Evolutionary conservation across 2,329 filamentous ascomycete genomes (phyloP).

Genomic region (Pyricularia grisea): DNA sequence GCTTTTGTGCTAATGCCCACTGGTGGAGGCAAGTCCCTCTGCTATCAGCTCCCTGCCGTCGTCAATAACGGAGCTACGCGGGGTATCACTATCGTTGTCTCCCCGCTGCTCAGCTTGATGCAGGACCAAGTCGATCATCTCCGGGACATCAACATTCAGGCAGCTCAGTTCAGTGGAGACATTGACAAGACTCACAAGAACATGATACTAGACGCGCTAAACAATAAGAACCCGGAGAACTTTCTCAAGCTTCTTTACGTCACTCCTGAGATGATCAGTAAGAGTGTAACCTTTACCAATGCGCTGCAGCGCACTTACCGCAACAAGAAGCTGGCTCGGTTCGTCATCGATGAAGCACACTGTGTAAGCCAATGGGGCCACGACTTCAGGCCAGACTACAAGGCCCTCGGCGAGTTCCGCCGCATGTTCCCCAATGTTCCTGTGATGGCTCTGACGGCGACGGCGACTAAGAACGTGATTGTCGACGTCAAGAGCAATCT

Average conservation of each 20-base stretch:
- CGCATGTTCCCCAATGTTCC: slow-evolving; percentile 68
- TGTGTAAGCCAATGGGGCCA: slow-evolving; percentile 99
- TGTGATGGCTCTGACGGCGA: slow-evolving; percentile 91
- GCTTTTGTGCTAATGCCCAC: slow-evolving; percentile 97
- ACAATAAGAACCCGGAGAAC: slow-evolving; percentile 54
- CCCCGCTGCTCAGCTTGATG: slow-evolving; percentile 90
- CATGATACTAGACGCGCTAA: slow-evolving; percentile 56
- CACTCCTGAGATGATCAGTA: slow-evolving; percentile 92
- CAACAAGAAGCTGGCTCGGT: slow-evolving; percentile 66
- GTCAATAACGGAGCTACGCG: slow-evolving; percentile 69
- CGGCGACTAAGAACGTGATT: slow-evolving; percentile 87
- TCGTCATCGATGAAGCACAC: slow-evolving; percentile 98
- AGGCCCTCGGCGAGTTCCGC: slow-evolving; percentile 68
- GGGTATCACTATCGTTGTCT: slow-evolving; percentile 91
- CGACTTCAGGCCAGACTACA: slow-evolving; percentile 95
- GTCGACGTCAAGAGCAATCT: slow-evolving; percentile 87
- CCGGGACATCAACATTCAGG: slow-evolving; percentile 63
- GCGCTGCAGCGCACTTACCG: slow-evolving; percentile 59
- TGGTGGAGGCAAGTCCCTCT: slow-evolving; percentile 91
- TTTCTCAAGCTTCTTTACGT: slow-evolving; percentile 85
- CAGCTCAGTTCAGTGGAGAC: slow-evolving; percentile 74
- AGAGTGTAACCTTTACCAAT: slow-evolving; percentile 60
- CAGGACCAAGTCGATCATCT: slow-evolving; percentile 90
- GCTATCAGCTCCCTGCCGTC: slow-evolving; percentile 89
- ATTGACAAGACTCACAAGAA: slow-evolving; percentile 52